A percentile compares a stretch with the other conserved stretches of the same genome.
Evolutionary conservation across 2,329 filamentous ascomycete species (phyloP).

Genomic region (Pseudophaeomoniella oleicola): DNA sequence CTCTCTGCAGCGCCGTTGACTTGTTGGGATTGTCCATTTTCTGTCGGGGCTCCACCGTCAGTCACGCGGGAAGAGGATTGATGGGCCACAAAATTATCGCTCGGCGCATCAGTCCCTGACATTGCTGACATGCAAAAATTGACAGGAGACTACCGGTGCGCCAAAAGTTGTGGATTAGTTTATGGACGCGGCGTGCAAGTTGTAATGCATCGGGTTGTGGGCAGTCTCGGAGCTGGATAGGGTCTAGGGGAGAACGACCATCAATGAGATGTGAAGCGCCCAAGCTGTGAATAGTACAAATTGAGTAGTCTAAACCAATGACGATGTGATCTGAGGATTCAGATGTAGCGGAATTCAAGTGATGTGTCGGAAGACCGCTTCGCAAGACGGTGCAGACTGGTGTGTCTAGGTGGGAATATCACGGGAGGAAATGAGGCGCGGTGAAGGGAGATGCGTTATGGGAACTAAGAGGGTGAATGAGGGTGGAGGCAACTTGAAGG

Average conservation of each 20-base stretch:
- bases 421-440: no score
- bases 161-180: not conserved
- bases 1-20: not conserved
- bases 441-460: no score
- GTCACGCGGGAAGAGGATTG: not conserved
- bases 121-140: not conserved
- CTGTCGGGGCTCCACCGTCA: not conserved
- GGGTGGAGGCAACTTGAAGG: no score
- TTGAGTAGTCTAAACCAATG: no score
- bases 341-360: no score
- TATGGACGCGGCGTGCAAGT: not conserved
- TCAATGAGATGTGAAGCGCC: constrained; percentile 4
- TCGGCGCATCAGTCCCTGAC: not conserved
- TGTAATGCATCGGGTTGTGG: not conserved
- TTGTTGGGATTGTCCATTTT: not conserved
- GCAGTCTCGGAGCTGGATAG: constrained; percentile 1
- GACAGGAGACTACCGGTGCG: no score
- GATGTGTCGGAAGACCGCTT: no score
- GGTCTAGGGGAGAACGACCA: constrained; percentile 5
- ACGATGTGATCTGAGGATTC: no score
- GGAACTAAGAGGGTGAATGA: no score
- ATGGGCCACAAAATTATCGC: not conserved
- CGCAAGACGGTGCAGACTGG: no score
- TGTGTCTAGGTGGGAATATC: no score
- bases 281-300: constrained; percentile 2